Base-by-base conservation (phyloP, 2,329 filamentous ascomycete genomes). In the Penicillium capsulatum region DNA sequence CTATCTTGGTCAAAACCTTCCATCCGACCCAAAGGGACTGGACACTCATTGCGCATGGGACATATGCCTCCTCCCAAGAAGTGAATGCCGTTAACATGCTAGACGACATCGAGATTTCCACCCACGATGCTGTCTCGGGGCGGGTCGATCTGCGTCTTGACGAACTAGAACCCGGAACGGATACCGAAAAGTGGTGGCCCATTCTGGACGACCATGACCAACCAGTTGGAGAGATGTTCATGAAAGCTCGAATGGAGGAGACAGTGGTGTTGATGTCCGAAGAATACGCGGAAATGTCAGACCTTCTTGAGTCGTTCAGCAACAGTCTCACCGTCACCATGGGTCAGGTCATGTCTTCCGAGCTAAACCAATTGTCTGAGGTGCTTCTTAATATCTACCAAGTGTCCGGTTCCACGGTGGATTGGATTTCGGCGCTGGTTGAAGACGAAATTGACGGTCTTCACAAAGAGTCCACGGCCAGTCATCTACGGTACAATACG, bases 371-470 rank as follows among this genome's bases (percentile, higher is more conserved):
- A n/a, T 65, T 97, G 7, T 86, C 89, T 2, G 90, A 96, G 59
- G 81, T 85, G 17, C 79, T 97, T 26, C 70, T 97, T 48, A 94
- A 97, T 60, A 94, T 98, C 36, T 98, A 91, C 56, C 92, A 98
- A 59, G 90, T 94, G 3, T 91, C 89, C 2, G 88, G 87, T 0
- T 79, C 80, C 26, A 85, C 86, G 2, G 77, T 77, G 30, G 88
- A 96, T 43, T 98, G 92, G 92, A 76, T 98, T 15, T 92, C 88
- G 73, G 83, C 87, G 2, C 72, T 98, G 28, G 86, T 96, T 0
- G 92, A 98, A 64, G 91, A 97, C 59, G 92, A 98, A 64, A 97
- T 98, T 41, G 92, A 97, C 57, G 91, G 91, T 0, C 82, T 92
- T 13, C 80, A 88, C 39, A 94, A 83, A 58, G 89, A 95, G 53